Percentiles rank a stretch among this genome's conserved stretches.
These are phyloP conservation scores for Blastomyces parvus DNA, from an alignment of 2,329 filamentous ascomycete species.

Conservation along the genomic window DNA sequence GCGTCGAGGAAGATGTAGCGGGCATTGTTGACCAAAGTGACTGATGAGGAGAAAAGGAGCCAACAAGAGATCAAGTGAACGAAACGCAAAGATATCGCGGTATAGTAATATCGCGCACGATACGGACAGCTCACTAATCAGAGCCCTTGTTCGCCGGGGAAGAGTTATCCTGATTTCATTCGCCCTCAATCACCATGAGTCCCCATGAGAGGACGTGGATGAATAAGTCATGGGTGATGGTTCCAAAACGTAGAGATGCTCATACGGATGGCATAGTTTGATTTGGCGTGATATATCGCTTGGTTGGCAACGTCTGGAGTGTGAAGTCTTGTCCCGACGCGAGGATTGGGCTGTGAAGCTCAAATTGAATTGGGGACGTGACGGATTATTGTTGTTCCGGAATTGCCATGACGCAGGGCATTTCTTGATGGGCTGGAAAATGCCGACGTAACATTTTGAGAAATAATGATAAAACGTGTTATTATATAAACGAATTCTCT, in stretches of 20 bases:
- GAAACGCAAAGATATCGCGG: not conserved
- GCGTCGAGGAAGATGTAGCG: constrained; percentile 23
- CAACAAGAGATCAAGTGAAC: not conserved
- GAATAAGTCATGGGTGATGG: not conserved
- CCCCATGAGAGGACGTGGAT: not conserved
- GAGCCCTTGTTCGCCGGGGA: not conserved
- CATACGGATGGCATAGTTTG: not conserved
- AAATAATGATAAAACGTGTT: not conserved
- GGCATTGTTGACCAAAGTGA: constrained; percentile 9
- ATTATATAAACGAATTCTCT: not conserved
- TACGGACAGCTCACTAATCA: constrained; percentile 1
- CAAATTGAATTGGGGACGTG: not conserved
- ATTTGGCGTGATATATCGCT: not conserved
- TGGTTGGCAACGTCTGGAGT: not conserved
- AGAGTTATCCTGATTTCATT: constrained; percentile 3
- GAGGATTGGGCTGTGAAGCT: not conserved
- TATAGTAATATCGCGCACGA: not conserved
- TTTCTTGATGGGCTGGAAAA: not conserved
- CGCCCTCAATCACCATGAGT: not conserved
- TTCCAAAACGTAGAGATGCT: not conserved
- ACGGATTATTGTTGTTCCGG: constrained; percentile 5
- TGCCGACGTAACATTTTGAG: not conserved
- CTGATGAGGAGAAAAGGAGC: not conserved
- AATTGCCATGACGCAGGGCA: not conserved
- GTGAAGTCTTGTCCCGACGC: not conserved